Percentiles rank a stretch among this genome's conserved stretches.
Evolutionary conservation across 495 filamentous ascomycete genomes (phyloP).

Genomic region (Mycothermus thermophilus): DNA sequence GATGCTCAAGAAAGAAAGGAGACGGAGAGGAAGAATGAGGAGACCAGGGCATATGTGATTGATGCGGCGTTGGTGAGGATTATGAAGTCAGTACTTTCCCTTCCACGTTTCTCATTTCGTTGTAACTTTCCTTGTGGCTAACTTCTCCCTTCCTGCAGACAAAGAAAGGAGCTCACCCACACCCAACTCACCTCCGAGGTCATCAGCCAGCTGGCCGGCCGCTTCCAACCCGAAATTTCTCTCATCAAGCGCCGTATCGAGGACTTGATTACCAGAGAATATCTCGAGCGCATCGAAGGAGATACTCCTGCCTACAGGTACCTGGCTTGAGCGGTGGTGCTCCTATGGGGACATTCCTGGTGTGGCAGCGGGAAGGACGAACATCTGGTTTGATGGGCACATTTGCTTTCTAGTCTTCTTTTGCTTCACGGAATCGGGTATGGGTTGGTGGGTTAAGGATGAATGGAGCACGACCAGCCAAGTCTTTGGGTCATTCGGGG

Average conservation of each 20-base stretch:
- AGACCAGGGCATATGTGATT: conserved; percentile 59
- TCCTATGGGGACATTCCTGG: no score
- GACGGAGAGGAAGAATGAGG: conserved; percentile 77
- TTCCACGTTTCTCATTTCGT: not conserved
- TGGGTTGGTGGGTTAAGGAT: no score
- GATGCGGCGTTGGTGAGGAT: conserved; percentile 87
- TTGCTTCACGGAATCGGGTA: no score
- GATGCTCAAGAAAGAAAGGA: conserved; percentile 67
- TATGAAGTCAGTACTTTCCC: conserved; percentile 65
- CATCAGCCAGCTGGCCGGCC: conserved; percentile 57
- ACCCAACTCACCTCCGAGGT: conserved; percentile 74
- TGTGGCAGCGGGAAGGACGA: no score
- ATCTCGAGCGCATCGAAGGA: conserved; percentile 74
- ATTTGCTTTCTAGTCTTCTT: no score
- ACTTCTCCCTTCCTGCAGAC: conserved; percentile 35
- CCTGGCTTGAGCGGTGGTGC: conserved; percentile 37
- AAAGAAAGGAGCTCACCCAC: conserved; percentile 75
- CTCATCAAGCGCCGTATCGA: conserved; percentile 95
- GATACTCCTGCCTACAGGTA: conserved; percentile 63
- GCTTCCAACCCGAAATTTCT: conserved; percentile 78
- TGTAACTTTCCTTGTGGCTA: conserved; percentile 4
- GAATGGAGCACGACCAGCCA: no score
- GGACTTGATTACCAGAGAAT: conserved; percentile 81
- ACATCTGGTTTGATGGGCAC: no score
- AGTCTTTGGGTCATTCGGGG: no score